Percentiles rank a stretch among this genome's conserved stretches.
Evolutionary conservation across 139 green algal genomes (phyloP).

Genomic region (Chlamydomonas sphaeroides): DNA sequence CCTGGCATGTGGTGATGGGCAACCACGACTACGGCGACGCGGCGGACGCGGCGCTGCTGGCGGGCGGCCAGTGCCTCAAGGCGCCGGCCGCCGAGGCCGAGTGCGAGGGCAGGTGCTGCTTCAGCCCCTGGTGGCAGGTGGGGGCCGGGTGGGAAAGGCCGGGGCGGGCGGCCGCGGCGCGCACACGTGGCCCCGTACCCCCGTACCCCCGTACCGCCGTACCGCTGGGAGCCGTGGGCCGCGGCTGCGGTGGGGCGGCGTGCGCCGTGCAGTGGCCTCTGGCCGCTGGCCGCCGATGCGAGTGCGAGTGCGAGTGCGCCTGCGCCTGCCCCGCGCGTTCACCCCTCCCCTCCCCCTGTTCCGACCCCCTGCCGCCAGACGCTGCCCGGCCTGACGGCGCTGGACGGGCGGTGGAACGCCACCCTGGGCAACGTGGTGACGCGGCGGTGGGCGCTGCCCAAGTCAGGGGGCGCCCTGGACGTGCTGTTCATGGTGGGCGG

Average conservation of each 20-base stretch:
- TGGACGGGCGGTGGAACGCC: constrained; percentile 1
- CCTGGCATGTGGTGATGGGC: constrained; percentile 76
- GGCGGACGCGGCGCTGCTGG: neutral
- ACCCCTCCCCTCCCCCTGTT: neutral
- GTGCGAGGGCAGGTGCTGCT: constrained; percentile 55
- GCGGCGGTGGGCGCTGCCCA: neutral
- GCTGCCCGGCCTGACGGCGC: neutral
- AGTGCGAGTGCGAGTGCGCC: too few relatives aligned
- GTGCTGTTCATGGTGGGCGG: constrained; percentile 22
- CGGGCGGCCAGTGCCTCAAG: neutral
- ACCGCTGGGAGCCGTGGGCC: neutral
- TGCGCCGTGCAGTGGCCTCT: too few relatives aligned
- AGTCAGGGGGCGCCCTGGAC: neutral
- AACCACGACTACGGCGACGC: constrained; percentile 74
- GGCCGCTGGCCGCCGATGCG: too few relatives aligned
- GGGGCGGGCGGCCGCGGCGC: too few relatives aligned
- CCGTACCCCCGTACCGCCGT: too few relatives aligned
- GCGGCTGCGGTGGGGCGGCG: too few relatives aligned
- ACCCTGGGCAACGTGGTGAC: constrained; percentile 13
- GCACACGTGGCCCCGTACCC: too few relatives aligned
- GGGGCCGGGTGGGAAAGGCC: neutral
- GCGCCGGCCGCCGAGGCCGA: constrained; percentile 6
- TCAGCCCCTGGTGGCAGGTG: constrained; percentile 59
- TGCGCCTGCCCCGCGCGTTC: neutral
- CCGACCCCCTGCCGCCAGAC: neutral